phyloP scores from a whole-genome alignment of 331 rosid genomes.

The Rhamnella rubrinervis region DNA sequence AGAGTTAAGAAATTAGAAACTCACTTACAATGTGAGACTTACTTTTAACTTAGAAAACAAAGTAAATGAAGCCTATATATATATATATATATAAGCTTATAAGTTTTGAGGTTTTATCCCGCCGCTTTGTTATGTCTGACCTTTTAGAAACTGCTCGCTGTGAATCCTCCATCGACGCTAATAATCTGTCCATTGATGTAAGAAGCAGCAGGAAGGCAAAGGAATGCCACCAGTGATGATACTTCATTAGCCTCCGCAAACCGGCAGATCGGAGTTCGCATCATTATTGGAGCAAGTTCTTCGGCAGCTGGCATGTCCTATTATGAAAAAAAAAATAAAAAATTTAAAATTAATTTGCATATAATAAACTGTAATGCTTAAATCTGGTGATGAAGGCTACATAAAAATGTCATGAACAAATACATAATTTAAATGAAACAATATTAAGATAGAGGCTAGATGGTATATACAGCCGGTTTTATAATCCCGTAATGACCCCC shows the following conservation, averaged over 20 bases:
- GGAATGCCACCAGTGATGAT: constrained; percentile 55
- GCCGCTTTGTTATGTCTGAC: too few species aligned
- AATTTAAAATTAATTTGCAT: not conserved
- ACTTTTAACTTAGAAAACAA: too few species aligned
- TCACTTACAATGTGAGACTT: too few species aligned
- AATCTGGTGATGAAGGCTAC: not conserved
- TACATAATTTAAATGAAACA: not conserved
- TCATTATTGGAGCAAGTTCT: not conserved
- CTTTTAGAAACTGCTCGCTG: not conserved
- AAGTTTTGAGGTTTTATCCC: too few species aligned
- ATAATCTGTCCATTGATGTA: constrained; percentile 34
- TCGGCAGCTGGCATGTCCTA: not conserved
- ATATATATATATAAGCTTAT: too few species aligned
- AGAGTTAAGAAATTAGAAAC: too few species aligned
- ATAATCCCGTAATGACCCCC: constrained; percentile 35
- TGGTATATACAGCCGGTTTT: not conserved
- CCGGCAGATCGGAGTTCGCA: constrained; percentile 15
- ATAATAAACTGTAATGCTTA: not conserved
- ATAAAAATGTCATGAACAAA: too few species aligned
- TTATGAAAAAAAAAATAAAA: not conserved
- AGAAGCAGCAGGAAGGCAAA: constrained; percentile 71
- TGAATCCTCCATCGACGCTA: constrained; percentile 23
- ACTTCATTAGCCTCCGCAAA: constrained; percentile 28
- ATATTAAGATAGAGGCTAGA: not conserved
- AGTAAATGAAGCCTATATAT: too few species aligned